phyloP scores from a whole-genome alignment of 2,329 filamentous ascomycete genomes.

The Penicillium frequentans region DNA sequence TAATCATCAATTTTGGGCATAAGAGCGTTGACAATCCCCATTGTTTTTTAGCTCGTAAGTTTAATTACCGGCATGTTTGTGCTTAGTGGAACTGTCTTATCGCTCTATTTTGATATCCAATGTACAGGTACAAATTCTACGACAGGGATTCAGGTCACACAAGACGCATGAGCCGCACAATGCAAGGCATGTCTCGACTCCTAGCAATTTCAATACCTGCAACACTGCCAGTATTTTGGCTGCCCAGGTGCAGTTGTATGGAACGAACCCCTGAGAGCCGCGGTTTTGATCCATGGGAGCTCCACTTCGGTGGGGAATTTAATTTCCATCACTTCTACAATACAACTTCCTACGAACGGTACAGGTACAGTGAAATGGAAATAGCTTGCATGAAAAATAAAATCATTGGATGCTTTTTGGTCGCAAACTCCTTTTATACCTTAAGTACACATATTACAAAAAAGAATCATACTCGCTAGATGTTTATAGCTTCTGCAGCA shows the following conservation, averaged over 20 bases:
- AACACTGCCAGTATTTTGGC: neutral
- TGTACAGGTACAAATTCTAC: neutral
- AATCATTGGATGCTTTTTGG: slow-evolving; percentile 4
- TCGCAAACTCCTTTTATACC: slow-evolving; percentile 7
- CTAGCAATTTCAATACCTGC: neutral
- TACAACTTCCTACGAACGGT: neutral
- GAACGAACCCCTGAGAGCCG: slow-evolving; percentile 26
- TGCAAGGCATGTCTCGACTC: neutral
- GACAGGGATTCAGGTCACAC: neutral
- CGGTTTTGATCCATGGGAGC: slow-evolving; percentile 6
- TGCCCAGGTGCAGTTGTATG: neutral
- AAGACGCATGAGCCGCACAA: neutral
- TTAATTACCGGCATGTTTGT: slow-evolving; percentile 6
- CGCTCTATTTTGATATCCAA: neutral
- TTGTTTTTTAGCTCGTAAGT: slow-evolving; percentile 5
- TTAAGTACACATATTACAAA: slow-evolving; percentile 6
- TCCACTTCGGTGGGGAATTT: slow-evolving; percentile 16
- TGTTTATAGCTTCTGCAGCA: slow-evolving; percentile 36
- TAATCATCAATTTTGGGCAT: neutral
- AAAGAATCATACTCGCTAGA: slow-evolving; percentile 5
- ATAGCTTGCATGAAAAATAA: neutral
- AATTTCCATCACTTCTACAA: neutral
- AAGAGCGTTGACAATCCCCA: neutral
- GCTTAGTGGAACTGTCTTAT: neutral
- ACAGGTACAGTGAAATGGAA: neutral